Base-by-base conservation (phyloP, 2,329 filamentous ascomycete genomes). In the Apiospora malaysiana region DNA sequence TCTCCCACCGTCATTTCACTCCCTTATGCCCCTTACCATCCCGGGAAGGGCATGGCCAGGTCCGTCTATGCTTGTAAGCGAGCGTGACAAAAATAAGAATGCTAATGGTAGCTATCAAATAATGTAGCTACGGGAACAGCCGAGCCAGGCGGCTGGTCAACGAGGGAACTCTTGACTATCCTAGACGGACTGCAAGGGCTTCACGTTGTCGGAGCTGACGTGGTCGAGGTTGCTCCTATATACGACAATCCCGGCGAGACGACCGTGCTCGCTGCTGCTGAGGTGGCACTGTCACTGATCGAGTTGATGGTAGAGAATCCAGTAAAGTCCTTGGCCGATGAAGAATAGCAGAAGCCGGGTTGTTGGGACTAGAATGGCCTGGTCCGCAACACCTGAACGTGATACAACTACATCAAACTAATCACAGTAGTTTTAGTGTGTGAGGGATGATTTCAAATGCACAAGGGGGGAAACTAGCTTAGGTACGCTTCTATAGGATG, bases 131-230 rank as follows among this genome's bases (percentile, higher is more conserved):
- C 92, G 0, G 93, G 93, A 0, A 95, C 93, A 0, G 91, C 93
- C 0, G 93, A 95, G 80, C 90, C 92, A 0, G 93, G 93, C 68
- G 93, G 93, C 23, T 95, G 93, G 93, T 93, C 92, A 2, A 93
- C 90, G 5, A 86, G 93, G 46, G 93, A 95, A 81, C 83, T 96
- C 71, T 91, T 95, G 72, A 85, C 90, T 2, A 91, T 95, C 70
- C 81, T 95, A 72, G 87, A 93, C 27, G 92, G 92, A 0, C 87
- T 95, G 16, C 90, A 92, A 76, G 88, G 85, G 0, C 80, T 95
- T 77, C 92, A 94, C 73, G 84, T 95, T 7, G 89, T 95, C 0
- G 93, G 92, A 1, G 93, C 91, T 0, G 93, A 95, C 82, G 88
- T 95, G 66, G 93, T 95, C 4, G 93, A 95, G 82, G 93, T 95